A percentile compares a stretch with the other conserved stretches of the same genome.
These are phyloP conservation scores for Bipolaris zeicola DNA, from an alignment of 2,329 filamentous ascomycete species.

Conservation along the genomic window DNA sequence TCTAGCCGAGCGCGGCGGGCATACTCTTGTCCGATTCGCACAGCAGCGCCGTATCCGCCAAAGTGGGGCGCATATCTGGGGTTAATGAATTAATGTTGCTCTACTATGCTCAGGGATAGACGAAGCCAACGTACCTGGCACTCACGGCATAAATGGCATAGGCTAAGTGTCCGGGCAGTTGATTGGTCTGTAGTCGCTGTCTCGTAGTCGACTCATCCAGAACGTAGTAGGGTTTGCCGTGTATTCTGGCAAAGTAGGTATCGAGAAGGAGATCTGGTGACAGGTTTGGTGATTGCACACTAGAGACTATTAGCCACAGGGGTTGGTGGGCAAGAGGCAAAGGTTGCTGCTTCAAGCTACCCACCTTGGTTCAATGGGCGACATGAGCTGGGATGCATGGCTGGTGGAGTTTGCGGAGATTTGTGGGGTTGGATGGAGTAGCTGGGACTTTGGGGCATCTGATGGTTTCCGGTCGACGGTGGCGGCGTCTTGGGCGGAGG, in stretches of 20 bases:
- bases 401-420: constrained; percentile 28
- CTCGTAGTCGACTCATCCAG: constrained; percentile 77
- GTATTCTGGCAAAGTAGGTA: constrained; percentile 78
- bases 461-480: constrained; percentile 27
- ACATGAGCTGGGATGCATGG: constrained; percentile 43
- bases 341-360: constrained; percentile 23
- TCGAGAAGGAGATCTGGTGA: constrained; percentile 71
- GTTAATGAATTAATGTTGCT: constrained; percentile 51
- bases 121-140: constrained; percentile 45
- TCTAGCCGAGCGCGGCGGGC: constrained; percentile 70
- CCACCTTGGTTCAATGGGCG: constrained; percentile 47
- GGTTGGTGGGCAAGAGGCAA: constrained; percentile 11
- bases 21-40: constrained; percentile 73
- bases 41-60: constrained; percentile 69
- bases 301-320: constrained; percentile 26
- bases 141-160: constrained; percentile 60
- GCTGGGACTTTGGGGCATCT: constrained; percentile 25
- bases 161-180: constrained; percentile 60
- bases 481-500: constrained; percentile 22
- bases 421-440: constrained; percentile 35
- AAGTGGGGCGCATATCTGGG: constrained; percentile 71
- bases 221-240: constrained; percentile 82
- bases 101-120: constrained; percentile 51
- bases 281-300: constrained; percentile 52
- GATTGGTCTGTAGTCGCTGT: constrained; percentile 71